These are phyloP conservation scores for Aspergillus amoenus DNA, from an alignment of 2,329 filamentous ascomycete species.

Conservation along the genomic window DNA sequence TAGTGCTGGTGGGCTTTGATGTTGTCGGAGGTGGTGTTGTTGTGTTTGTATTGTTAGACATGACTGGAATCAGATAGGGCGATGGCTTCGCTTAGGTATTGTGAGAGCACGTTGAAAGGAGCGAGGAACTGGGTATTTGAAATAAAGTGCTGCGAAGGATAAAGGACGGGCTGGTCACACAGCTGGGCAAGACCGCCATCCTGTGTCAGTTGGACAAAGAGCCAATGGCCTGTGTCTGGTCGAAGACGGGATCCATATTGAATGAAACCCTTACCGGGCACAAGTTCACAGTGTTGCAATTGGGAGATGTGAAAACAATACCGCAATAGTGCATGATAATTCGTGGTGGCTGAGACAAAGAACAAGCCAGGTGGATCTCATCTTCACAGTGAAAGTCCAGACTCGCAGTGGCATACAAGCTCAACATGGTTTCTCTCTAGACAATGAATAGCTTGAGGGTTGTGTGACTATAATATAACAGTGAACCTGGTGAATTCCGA, in stretches of 20 bases:
- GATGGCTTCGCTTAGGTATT: background rate
- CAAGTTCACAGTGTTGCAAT: too few relatives aligned
- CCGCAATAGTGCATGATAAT: too few relatives aligned
- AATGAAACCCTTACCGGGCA: too few relatives aligned
- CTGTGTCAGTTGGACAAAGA: background rate
- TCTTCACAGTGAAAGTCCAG: too few relatives aligned
- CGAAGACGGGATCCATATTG: background rate
- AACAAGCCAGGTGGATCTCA: too few relatives aligned
- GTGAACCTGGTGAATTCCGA: too few relatives aligned
- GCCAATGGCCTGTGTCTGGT: background rate
- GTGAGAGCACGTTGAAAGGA: background rate
- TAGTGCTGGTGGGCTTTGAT: background rate
- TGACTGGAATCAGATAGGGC: background rate
- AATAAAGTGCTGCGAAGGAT: background rate
- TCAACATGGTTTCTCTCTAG: too few relatives aligned
- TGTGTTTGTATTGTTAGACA: background rate
- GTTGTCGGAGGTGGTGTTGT: background rate
- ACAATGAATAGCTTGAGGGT: too few relatives aligned
- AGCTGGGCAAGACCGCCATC: background rate
- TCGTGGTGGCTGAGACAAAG: too few relatives aligned
- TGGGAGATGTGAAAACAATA: too few relatives aligned
- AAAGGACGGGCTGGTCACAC: background rate
- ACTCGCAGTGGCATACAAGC: too few relatives aligned
- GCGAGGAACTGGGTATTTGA: background rate
- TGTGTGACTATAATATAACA: too few relatives aligned